phyloP scores from a whole-genome alignment of 805 yeast genomes.

The Metschnikowia lachancei region DNA sequence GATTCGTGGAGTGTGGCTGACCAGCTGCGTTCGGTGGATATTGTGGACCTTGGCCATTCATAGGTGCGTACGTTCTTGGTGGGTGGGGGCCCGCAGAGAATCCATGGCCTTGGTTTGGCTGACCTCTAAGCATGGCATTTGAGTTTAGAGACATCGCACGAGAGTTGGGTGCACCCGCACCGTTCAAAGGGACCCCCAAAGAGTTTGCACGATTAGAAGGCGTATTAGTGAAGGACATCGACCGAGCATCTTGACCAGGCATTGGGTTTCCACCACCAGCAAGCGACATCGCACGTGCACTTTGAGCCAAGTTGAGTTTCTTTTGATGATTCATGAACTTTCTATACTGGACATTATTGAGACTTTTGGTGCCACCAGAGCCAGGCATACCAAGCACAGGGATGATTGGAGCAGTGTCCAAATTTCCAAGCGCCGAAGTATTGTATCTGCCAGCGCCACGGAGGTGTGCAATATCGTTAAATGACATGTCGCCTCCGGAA shows the following conservation, averaged over 20 bases:
- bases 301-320: conserved; percentile 50
- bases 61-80: conserved; percentile 1
- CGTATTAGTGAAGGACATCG: conserved; percentile 27
- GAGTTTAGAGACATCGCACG: conserved; percentile 46
- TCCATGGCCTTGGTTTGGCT: background rate
- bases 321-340: conserved; percentile 67
- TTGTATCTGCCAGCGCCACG: conserved; percentile 64
- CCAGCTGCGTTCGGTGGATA: background rate
- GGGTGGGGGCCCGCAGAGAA: background rate
- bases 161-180: conserved; percentile 27
- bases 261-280: conserved; percentile 36
- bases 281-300: conserved; percentile 46
- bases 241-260: conserved; percentile 28
- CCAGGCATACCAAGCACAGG: conserved; percentile 55
- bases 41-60: conserved; percentile 1
- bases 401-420: conserved; percentile 70
- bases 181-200: conserved; percentile 12
- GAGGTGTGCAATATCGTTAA: conserved; percentile 61
- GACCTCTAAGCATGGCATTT: conserved; percentile 17
- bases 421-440: conserved; percentile 26
- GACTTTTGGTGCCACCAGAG: conserved; percentile 24
- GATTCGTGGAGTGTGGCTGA: background rate
- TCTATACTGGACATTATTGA: conserved; percentile 61
- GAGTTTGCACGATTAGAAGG: conserved; percentile 27
- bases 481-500: conserved; percentile 44